phyloP scores from a whole-genome alignment of 768 basidiomycete species.

The Phylloporus rhodoxanthus region DNA sequence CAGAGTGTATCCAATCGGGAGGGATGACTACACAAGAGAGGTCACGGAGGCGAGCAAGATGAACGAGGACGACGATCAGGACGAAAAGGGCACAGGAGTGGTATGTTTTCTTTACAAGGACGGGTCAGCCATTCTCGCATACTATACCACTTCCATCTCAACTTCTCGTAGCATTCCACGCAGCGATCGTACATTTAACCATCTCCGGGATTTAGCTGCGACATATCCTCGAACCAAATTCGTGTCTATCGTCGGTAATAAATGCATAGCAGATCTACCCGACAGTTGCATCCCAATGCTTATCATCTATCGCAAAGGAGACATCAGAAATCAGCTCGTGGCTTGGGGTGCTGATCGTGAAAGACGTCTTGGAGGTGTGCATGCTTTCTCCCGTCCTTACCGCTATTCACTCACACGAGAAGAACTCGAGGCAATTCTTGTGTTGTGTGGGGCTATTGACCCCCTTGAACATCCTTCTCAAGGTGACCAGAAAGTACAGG shows the following conservation, averaged over 20 bases:
- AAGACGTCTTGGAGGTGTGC: constrained; percentile 67
- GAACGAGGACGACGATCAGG: constrained; percentile 58
- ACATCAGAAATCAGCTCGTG: constrained; percentile 78
- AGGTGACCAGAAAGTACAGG: constrained; percentile 19
- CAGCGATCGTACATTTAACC: constrained; percentile 68
- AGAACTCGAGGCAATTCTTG: constrained; percentile 70
- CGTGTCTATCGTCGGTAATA: constrained; percentile 89
- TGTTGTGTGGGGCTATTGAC: constrained; percentile 62
- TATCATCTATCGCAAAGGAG: constrained; percentile 89
- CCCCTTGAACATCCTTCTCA: constrained; percentile 43
- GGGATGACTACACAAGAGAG: constrained; percentile 92
- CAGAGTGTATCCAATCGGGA: constrained; percentile 76
- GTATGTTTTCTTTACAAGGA: constrained; percentile 95
- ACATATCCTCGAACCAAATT: constrained; percentile 91
- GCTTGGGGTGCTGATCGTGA: constrained; percentile 81
- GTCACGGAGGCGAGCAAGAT: constrained; percentile 88
- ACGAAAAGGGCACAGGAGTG: constrained; percentile 80
- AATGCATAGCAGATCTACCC: constrained; percentile 94
- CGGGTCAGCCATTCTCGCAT: constrained; percentile 49
- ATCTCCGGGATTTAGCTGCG: constrained; percentile 68
- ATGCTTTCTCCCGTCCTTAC: background rate
- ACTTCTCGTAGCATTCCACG: constrained; percentile 58
- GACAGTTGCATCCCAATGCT: constrained; percentile 88
- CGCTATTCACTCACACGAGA: constrained; percentile 2
- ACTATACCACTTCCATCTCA: background rate